phyloP scores from a whole-genome alignment of 202 grass and related monocot species.

The Digitaria exilis region DNA sequence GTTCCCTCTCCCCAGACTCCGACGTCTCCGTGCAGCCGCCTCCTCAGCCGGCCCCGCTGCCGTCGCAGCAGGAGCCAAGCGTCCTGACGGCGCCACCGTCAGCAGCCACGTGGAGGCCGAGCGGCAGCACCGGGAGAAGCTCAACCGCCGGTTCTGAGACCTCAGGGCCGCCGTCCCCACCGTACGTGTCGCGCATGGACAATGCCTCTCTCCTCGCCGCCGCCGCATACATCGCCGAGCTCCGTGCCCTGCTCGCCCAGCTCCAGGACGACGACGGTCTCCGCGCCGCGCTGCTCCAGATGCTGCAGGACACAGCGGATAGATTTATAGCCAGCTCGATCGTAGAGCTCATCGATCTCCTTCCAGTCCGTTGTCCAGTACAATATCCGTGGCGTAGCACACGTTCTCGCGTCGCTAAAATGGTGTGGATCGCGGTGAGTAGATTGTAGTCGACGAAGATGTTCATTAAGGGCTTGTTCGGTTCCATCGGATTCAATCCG shows the following conservation, averaged over 20 bases:
- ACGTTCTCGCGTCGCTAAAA: too few species aligned
- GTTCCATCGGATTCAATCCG: too few species aligned
- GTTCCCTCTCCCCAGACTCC: constrained; percentile 30
- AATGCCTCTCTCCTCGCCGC: too few species aligned
- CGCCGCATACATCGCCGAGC: too few species aligned
- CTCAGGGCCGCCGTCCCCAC: constrained; percentile 68
- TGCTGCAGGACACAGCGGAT: constrained; percentile 9
- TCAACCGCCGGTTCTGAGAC: constrained; percentile 69
- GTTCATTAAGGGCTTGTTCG: too few species aligned
- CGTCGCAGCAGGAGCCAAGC: background rate
- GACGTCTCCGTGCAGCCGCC: constrained; percentile 32
- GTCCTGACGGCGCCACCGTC: constrained; percentile 25
- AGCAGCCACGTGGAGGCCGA: constrained; percentile 79
- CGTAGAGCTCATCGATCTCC: background rate
- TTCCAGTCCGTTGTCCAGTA: too few species aligned
- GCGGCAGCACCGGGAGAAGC: constrained; percentile 69
- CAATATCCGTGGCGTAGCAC: too few species aligned
- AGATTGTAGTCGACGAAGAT: too few species aligned
- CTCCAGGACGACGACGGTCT: constrained; percentile 31
- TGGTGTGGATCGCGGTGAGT: too few species aligned
- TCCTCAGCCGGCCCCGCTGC: background rate
- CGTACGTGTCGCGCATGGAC: too few species aligned
- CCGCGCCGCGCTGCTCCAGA: constrained; percentile 36
- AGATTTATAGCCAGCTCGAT: background rate
- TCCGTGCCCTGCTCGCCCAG: too few species aligned